phyloP scores from a whole-genome alignment of 1,139 yeast genomes.

The Schwanniomyces etchellsii region DNA sequence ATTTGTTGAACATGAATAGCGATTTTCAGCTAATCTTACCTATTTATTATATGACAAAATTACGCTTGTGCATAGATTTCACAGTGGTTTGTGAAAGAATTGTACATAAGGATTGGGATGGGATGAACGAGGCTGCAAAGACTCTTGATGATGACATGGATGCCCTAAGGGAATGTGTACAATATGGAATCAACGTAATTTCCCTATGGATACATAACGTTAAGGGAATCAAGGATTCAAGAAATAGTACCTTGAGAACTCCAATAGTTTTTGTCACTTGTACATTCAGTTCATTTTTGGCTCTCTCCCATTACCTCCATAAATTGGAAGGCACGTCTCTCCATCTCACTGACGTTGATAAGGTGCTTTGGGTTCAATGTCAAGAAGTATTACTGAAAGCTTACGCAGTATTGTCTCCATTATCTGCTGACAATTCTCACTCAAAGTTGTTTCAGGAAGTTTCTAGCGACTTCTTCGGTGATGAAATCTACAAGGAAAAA shows the following conservation, averaged over 20 bases:
- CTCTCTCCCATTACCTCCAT: slow-evolving; percentile 57
- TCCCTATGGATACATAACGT: slow-evolving; percentile 68
- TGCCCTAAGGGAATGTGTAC: slow-evolving; percentile 53
- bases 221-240: slow-evolving; percentile 55
- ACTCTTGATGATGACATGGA: slow-evolving; percentile 44
- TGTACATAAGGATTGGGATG: slow-evolving; percentile 59
- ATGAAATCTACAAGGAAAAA: background rate
- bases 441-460: slow-evolving; percentile 36
- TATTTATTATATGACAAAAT: slow-evolving; percentile 55
- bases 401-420: slow-evolving; percentile 42
- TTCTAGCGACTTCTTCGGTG: background rate
- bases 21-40: slow-evolving; percentile 63
- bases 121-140: slow-evolving; percentile 51
- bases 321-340: slow-evolving; percentile 39
- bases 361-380: slow-evolving; percentile 46
- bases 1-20: slow-evolving; percentile 45
- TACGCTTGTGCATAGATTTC: slow-evolving; percentile 53
- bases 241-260: slow-evolving; percentile 59
- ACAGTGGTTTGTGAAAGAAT: slow-evolving; percentile 53
- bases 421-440: slow-evolving; percentile 23
- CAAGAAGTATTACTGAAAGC: slow-evolving; percentile 49
- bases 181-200: slow-evolving; percentile 52
- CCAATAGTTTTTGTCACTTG: slow-evolving; percentile 72
- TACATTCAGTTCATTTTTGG: slow-evolving; percentile 53
- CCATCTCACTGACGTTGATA: slow-evolving; percentile 33